These are phyloP conservation scores for Combretum micranthum DNA, from an alignment of 345 rosid species.

Conservation along the genomic window DNA sequence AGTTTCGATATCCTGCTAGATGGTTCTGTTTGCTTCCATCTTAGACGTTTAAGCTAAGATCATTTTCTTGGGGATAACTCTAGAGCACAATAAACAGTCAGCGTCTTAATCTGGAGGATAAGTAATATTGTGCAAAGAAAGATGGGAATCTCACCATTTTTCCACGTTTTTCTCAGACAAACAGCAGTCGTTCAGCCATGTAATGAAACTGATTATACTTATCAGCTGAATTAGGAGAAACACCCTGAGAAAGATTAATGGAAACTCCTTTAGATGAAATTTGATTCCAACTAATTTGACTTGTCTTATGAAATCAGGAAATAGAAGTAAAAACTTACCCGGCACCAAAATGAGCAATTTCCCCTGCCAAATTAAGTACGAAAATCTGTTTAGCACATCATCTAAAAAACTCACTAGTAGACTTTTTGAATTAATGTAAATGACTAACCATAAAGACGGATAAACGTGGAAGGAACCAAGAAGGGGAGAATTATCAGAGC, in stretches of 20 bases:
- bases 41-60: no score
- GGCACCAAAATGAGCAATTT: slow-evolving; percentile 96
- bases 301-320: slow-evolving; percentile 13
- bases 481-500: slow-evolving; percentile 55
- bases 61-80: no score
- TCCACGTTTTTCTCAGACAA: slow-evolving; percentile 48
- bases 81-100: no score
- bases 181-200: slow-evolving; percentile 76
- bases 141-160: slow-evolving; percentile 52
- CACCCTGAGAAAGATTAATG: slow-evolving; percentile 46
- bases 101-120: no score
- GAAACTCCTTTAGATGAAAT: slow-evolving; percentile 1
- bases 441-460: slow-evolving; percentile 70
- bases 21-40: no score
- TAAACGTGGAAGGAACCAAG: slow-evolving; percentile 57
- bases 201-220: slow-evolving; percentile 86
- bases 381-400: not conserved
- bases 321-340: slow-evolving; percentile 47
- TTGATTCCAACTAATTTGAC: slow-evolving; percentile 9
- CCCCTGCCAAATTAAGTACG: slow-evolving; percentile 44
- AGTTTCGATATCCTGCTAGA: no score
- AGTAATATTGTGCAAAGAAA: not conserved
- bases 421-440: slow-evolving; percentile 1
- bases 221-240: slow-evolving; percentile 88
- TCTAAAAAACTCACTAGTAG: not conserved